These are phyloP conservation scores for Russula abietina DNA, from an alignment of 768 basidiomycete genomes.

Conservation along the genomic window DNA sequence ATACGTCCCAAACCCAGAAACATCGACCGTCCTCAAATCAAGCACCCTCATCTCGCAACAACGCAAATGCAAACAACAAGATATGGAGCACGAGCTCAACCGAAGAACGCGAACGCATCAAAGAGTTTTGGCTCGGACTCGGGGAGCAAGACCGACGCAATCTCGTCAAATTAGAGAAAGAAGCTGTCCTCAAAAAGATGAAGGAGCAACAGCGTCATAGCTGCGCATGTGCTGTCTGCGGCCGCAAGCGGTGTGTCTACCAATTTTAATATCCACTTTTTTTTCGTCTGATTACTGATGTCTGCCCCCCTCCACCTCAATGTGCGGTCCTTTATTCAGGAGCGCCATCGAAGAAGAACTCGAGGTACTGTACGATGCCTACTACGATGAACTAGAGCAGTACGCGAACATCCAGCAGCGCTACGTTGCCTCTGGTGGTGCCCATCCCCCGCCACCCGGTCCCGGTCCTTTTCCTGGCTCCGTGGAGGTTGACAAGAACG, in stretches of 20 bases:
- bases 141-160: slow-evolving; percentile 84
- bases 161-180: slow-evolving; percentile 97
- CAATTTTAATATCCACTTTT: slow-evolving; percentile 28
- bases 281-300: slow-evolving; percentile 27
- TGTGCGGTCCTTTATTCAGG: slow-evolving; percentile 36
- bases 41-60: background rate
- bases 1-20: slow-evolving; percentile 36
- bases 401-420: slow-evolving; percentile 98
- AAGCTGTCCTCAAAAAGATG: slow-evolving; percentile 96
- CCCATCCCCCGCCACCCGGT: slow-evolving; percentile 85
- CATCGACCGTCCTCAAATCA: slow-evolving; percentile 34
- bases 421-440: slow-evolving; percentile 86
- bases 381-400: slow-evolving; percentile 99
- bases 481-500: slow-evolving; percentile 93
- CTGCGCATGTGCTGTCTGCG: slow-evolving; percentile 94
- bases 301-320: background rate
- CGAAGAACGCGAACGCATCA: slow-evolving; percentile 95
- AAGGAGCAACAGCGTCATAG: slow-evolving; percentile 98
- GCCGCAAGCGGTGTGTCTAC: slow-evolving; percentile 82
- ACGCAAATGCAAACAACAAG: slow-evolving; percentile 49
- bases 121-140: slow-evolving; percentile 96
- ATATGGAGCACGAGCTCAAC: slow-evolving; percentile 91
- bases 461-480: slow-evolving; percentile 98
- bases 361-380: slow-evolving; percentile 99
- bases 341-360: slow-evolving; percentile 99